Conservation (phyloP, 768 basidiomycete species). For the Boletales sp. region DNA sequence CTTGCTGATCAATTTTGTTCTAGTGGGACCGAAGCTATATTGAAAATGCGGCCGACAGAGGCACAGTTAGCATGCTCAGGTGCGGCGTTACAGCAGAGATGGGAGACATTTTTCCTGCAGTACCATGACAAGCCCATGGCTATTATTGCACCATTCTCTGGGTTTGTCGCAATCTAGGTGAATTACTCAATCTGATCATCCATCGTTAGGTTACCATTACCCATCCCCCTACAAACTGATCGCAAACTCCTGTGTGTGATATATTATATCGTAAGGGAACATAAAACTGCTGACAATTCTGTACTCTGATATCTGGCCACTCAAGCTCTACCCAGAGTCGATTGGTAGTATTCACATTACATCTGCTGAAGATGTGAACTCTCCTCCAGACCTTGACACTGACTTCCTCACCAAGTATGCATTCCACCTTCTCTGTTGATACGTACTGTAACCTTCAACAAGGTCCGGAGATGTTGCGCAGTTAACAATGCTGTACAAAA, state of each 20-base stretch:
- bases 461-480: constrained; percentile 38
- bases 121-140: constrained; percentile 56
- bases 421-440: background rate
- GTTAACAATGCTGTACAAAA: constrained; percentile 54
- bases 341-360: constrained; percentile 46
- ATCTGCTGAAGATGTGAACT: constrained; percentile 38
- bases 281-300: background rate
- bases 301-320: background rate
- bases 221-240: constrained; percentile 9
- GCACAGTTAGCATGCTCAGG: constrained; percentile 48
- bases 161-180: constrained; percentile 28
- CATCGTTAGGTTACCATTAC: constrained; percentile 23
- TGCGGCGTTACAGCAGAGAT: constrained; percentile 43
- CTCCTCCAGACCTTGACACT: constrained; percentile 41
- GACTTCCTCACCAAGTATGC: constrained; percentile 43
- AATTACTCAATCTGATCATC: background rate
- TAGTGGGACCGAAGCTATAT: constrained; percentile 51
- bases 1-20: background rate
- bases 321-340: constrained; percentile 42
- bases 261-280: constrained; percentile 32
- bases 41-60: constrained; percentile 50
- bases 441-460: background rate
- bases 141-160: constrained; percentile 37
- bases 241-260: constrained; percentile 27
- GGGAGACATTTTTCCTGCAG: constrained; percentile 48